phyloP scores from a whole-genome alignment of 345 rosid genomes.

The Hypericum perforatum region DNA sequence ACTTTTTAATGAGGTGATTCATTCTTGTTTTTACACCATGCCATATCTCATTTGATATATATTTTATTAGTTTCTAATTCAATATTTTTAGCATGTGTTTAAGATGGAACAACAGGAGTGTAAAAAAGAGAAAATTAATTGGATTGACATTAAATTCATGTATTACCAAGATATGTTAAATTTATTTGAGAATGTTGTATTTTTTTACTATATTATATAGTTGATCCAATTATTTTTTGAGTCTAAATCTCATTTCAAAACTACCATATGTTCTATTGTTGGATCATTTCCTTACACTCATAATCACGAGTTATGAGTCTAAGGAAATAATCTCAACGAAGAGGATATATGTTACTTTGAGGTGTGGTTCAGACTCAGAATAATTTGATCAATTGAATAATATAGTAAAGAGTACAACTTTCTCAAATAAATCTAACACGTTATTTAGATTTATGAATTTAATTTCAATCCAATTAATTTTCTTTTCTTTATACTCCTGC shows the following conservation, averaged over 20 bases:
- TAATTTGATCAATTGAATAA: too few relatives aligned
- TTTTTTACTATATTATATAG: conserved; percentile 2
- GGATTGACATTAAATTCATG: conserved; percentile 96
- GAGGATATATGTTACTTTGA: too few relatives aligned
- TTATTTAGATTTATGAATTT: conserved; percentile 93
- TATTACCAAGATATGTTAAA: conserved; percentile 98
- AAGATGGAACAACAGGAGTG: conserved; percentile 99
- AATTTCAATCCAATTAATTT: conserved; percentile 95
- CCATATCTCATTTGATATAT: not conserved
- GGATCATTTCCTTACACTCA: too few relatives aligned
- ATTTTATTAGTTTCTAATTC: conserved; percentile 3
- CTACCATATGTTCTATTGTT: too few relatives aligned
- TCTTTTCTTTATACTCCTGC: too few relatives aligned
- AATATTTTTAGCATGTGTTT: conserved; percentile 71
- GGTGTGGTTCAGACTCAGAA: too few relatives aligned
- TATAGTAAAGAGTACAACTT: too few relatives aligned
- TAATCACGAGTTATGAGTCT: too few relatives aligned
- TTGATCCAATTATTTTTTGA: too few relatives aligned
- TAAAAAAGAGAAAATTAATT: conserved; percentile 82
- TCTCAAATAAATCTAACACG: conserved; percentile 94
- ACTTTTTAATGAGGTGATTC: conserved; percentile 86
- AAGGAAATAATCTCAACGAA: too few relatives aligned
- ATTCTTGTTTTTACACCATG: conserved; percentile 6
- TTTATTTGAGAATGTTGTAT: conserved; percentile 85
- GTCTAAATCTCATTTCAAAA: too few relatives aligned